Conservation (phyloP, 2,329 filamentous ascomycete genomes). For the Claviceps citrina region DNA sequence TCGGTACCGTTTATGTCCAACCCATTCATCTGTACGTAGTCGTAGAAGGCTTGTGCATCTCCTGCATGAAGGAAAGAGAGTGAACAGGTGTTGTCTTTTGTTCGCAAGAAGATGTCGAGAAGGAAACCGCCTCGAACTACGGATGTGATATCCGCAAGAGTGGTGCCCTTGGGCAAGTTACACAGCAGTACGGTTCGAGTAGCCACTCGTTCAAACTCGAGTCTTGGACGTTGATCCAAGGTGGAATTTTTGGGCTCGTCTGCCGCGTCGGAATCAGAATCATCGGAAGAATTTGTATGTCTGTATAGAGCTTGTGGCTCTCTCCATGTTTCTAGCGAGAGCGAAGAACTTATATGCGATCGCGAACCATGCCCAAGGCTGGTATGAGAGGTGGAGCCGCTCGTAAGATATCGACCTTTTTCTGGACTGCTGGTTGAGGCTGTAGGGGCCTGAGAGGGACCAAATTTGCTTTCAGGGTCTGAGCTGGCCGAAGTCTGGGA, state of each 20-base stretch:
- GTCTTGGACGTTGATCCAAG: neutral
- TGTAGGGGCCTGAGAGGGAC: neutral
- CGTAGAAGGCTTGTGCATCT: slow-evolving; percentile 49
- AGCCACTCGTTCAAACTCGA: slow-evolving; percentile 19
- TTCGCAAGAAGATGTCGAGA: slow-evolving; percentile 50
- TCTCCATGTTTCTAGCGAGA: neutral
- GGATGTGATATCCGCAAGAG: slow-evolving; percentile 48
- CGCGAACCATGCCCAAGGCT: neutral
- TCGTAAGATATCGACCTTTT: neutral
- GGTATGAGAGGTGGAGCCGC: neutral
- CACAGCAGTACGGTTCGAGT: slow-evolving; percentile 45
- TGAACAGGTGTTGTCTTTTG: slow-evolving; percentile 41
- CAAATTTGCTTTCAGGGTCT: neutral
- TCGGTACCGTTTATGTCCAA: slow-evolving; percentile 54
- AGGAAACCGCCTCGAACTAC: slow-evolving; percentile 55
- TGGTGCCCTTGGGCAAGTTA: slow-evolving; percentile 46
- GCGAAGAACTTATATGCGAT: neutral
- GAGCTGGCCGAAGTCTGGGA: neutral
- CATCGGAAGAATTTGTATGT: neutral
- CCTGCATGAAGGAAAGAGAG: slow-evolving; percentile 55
- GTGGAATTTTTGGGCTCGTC: neutral
- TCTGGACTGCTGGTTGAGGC: neutral
- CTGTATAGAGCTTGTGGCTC: neutral
- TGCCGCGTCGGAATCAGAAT: neutral
- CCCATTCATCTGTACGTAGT: slow-evolving; percentile 47